A percentile compares a stretch with the other conserved stretches of the same genome.
phyloP scores from a whole-genome alignment of 495 filamentous ascomycete species.

The Lophiostoma macrostomum region DNA sequence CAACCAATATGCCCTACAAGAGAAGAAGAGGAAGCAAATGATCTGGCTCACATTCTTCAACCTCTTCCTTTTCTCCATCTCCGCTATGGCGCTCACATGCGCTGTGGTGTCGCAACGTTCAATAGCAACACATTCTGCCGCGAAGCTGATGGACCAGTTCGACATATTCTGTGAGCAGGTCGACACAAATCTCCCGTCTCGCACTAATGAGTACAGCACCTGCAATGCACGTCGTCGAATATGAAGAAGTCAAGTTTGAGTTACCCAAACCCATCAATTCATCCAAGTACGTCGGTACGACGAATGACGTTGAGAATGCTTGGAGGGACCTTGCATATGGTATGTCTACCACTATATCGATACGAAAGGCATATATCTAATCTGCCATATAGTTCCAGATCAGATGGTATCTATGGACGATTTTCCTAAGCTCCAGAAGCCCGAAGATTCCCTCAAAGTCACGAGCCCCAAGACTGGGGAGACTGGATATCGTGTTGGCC shows the following conservation, averaged over 20 bases:
- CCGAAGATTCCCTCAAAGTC: constrained; percentile 46
- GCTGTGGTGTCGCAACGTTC: constrained; percentile 14
- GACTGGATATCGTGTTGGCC: constrained; percentile 49
- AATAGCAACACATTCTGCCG: constrained; percentile 11
- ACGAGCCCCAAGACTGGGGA: constrained; percentile 50
- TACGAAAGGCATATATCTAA: neutral
- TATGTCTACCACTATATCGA: neutral
- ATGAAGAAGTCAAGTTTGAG: constrained; percentile 11
- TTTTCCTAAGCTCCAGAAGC: constrained; percentile 47
- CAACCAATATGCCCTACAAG: constrained; percentile 1
- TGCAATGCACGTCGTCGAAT: constrained; percentile 25
- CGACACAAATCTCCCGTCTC: too few species aligned
- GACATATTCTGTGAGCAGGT: constrained; percentile 10
- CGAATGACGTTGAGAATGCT: constrained; percentile 19
- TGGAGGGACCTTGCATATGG: constrained; percentile 25
- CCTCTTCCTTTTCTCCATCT: constrained; percentile 16
- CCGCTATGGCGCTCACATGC: constrained; percentile 10
- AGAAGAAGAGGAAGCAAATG: constrained; percentile 1
- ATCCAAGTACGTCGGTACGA: constrained; percentile 23
- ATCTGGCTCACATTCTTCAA: constrained; percentile 13
- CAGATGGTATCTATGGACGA: constrained; percentile 52
- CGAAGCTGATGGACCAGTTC: constrained; percentile 23
- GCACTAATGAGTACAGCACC: too few species aligned
- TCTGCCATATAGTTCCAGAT: constrained; percentile 33
- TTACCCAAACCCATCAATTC: constrained; percentile 17